Conservation (phyloP, 1,139 yeast species). For the Pichia sp. region DNA sequence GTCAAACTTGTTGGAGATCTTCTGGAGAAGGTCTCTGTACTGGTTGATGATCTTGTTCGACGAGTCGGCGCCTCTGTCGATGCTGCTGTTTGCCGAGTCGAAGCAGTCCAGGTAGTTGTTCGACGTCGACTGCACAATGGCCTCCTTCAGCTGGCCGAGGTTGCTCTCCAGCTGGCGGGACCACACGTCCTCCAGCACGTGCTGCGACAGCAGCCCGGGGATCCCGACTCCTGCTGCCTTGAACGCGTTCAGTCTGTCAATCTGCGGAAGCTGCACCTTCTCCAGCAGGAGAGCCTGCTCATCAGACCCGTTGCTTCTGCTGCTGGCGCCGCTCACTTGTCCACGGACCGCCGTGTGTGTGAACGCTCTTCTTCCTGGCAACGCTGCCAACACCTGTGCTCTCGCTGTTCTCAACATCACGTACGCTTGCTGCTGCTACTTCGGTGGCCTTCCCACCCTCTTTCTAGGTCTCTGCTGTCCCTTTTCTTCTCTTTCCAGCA, state of each 20-base stretch:
- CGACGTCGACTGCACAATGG: slow-evolving; percentile 26
- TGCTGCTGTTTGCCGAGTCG: slow-evolving; percentile 8
- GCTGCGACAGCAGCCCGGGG: slow-evolving; percentile 48
- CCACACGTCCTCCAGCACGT: slow-evolving; percentile 58
- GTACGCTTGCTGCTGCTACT: neutral
- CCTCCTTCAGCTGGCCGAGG: slow-evolving; percentile 43
- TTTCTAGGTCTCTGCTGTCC: too few relatives aligned
- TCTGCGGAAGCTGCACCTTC: slow-evolving; percentile 24
- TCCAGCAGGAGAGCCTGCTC: neutral
- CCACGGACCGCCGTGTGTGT: neutral
- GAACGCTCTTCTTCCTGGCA: neutral
- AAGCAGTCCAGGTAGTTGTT: slow-evolving; percentile 26
- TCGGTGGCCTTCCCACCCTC: neutral
- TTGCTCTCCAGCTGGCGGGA: slow-evolving; percentile 48
- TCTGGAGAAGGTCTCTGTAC: slow-evolving; percentile 36
- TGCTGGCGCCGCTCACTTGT: neutral
- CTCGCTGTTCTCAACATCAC: neutral
- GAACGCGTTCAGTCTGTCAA: slow-evolving; percentile 20
- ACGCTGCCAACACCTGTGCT: neutral
- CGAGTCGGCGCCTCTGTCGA: slow-evolving; percentile 16
- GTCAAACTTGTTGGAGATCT: slow-evolving; percentile 37
- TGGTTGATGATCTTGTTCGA: slow-evolving; percentile 32
- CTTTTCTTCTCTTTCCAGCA: neutral
- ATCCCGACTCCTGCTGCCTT: slow-evolving; percentile 19
- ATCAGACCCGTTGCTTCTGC: neutral